Conservation (phyloP, 116 monocot genomes). For the Zostera marina region DNA sequence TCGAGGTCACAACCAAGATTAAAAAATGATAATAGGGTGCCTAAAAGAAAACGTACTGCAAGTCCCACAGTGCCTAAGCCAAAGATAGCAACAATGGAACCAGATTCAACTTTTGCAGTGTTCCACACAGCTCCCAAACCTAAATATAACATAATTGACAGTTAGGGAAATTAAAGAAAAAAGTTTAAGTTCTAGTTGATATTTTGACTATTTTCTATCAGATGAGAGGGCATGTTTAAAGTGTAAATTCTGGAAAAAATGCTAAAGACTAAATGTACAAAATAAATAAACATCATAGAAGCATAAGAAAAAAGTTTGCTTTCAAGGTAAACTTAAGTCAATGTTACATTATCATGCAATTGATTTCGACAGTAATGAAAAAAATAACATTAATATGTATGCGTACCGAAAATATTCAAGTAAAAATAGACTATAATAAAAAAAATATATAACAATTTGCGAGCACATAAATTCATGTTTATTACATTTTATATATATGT, state of each 20-base stretch:
- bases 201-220: neutral
- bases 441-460: too few relatives aligned
- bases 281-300: too few relatives aligned
- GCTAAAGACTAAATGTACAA: neutral
- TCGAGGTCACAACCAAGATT: neutral
- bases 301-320: too few relatives aligned
- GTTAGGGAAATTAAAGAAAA: neutral
- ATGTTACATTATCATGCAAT: too few relatives aligned
- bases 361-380: too few relatives aligned
- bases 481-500: too few relatives aligned
- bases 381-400: too few relatives aligned
- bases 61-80: slow-evolving; percentile 96
- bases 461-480: too few relatives aligned
- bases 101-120: slow-evolving; percentile 89
- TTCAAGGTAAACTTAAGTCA: too few relatives aligned
- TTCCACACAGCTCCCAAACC: slow-evolving; percentile 99
- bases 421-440: too few relatives aligned
- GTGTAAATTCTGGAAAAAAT: neutral
- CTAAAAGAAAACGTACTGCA: slow-evolving; percentile 48
- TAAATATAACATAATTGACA: slow-evolving; percentile 8
- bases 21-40: neutral
- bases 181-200: neutral
- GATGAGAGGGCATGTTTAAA: neutral
- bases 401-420: too few relatives aligned
- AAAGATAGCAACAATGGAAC: slow-evolving; percentile 92